These are phyloP conservation scores for Juncus inflexus DNA, from an alignment of 176 grass and related monocot genomes.

Conservation along the genomic window DNA sequence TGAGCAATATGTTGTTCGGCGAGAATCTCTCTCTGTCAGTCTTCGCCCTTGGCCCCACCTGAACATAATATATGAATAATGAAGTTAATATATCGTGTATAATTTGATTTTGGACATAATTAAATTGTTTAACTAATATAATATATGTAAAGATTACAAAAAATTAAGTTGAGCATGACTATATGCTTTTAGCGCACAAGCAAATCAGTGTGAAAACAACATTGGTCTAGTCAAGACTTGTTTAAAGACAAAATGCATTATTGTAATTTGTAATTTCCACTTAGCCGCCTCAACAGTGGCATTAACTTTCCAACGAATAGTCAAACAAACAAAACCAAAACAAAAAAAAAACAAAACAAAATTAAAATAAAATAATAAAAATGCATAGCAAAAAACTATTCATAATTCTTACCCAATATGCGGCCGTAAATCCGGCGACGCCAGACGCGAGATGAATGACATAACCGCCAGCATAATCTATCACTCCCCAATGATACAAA, in stretches of 20 bases:
- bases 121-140: too few relatives aligned
- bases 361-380: background rate
- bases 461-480: slow-evolving; percentile 68
- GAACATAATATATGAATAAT: background rate
- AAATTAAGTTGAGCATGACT: too few relatives aligned
- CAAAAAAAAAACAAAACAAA: background rate
- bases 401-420: slow-evolving; percentile 48
- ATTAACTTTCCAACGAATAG: slow-evolving; percentile 8
- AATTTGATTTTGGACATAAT: too few relatives aligned
- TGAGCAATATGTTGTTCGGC: slow-evolving; percentile 66
- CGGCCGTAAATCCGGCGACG: slow-evolving; percentile 50
- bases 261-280: background rate
- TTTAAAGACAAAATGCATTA: background rate
- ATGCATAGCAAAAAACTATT: background rate
- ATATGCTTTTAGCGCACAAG: too few relatives aligned
- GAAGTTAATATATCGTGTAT: too few relatives aligned
- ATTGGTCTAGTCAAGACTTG: background rate
- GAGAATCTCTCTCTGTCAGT: slow-evolving; percentile 54
- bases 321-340: slow-evolving; percentile 9
- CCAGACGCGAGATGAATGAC: slow-evolving; percentile 67
- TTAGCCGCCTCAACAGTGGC: slow-evolving; percentile 7
- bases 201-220: too few relatives aligned
- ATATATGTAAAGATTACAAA: too few relatives aligned
- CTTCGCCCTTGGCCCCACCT: slow-evolving; percentile 53
- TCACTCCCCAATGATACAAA: slow-evolving; percentile 72